These are phyloP conservation scores for Citrus sinensis DNA, from an alignment of 345 rosid species.

Conservation along the genomic window DNA sequence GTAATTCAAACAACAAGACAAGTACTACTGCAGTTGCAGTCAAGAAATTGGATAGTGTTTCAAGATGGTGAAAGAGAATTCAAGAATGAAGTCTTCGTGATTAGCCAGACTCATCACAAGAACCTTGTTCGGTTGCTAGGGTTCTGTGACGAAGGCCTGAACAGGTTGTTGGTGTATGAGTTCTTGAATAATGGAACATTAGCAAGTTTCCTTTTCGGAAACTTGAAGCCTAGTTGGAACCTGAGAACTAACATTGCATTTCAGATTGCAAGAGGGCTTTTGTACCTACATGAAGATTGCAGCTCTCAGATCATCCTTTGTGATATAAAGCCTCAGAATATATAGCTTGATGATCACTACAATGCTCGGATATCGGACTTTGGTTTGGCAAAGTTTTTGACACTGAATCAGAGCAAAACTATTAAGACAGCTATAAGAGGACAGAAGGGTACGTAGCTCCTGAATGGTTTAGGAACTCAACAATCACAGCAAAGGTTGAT, in stretches of 20 bases:
- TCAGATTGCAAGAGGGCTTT: not conserved
- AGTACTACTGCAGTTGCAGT: slow-evolving; percentile 24
- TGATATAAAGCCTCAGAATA: slow-evolving; percentile 14
- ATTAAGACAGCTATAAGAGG: not conserved
- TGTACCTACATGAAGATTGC: slow-evolving; percentile 6
- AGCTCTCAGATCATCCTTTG: not conserved
- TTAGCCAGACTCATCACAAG: slow-evolving; percentile 1
- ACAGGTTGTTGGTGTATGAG: not conserved
- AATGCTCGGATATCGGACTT: slow-evolving; percentile 1
- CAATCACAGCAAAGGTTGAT: no score
- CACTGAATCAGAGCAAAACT: not conserved
- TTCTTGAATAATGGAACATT: slow-evolving; percentile 4
- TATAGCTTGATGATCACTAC: not conserved
- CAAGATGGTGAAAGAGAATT: not conserved
- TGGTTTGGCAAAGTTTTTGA: not conserved
- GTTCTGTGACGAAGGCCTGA: not conserved
- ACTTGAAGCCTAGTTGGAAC: not conserved
- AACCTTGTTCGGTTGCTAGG: not conserved
- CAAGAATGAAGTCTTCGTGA: not conserved
- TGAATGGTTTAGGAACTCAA: no score
- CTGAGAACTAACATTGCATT: not conserved
- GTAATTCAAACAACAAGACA: not conserved
- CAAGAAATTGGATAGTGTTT: slow-evolving; percentile 23
- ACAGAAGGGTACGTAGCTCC: no score
- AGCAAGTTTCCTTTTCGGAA: not conserved